Evolutionary conservation across 2,329 filamentous ascomycete species (phyloP).

Genomic region (Fonsecaea multimorphosa): DNA sequence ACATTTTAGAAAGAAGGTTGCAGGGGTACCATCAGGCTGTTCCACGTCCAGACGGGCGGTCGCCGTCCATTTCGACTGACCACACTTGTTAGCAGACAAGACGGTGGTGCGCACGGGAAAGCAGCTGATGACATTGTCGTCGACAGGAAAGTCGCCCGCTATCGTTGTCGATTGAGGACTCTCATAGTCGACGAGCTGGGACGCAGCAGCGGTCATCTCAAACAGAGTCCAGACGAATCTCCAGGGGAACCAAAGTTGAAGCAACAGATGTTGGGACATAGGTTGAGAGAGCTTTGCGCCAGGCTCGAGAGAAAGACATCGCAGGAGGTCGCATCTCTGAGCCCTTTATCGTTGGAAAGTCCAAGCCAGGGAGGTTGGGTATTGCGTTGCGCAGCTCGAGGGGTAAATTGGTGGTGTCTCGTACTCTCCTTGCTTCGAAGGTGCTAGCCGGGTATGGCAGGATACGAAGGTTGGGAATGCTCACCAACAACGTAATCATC

Average conservation of each 20-base stretch:
- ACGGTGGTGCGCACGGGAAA: slow-evolving; percentile 18
- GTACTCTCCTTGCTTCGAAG: too few species aligned
- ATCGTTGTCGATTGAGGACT: not conserved
- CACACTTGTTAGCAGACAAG: slow-evolving; percentile 13
- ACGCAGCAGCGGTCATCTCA: not conserved
- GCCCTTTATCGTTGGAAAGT: too few species aligned
- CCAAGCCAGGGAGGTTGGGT: too few species aligned
- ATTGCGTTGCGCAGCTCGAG: too few species aligned
- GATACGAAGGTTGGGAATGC: too few species aligned
- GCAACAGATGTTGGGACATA: not conserved
- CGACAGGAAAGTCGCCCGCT: slow-evolving; percentile 14
- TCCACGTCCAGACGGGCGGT: slow-evolving; percentile 19
- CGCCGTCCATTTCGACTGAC: slow-evolving; percentile 17
- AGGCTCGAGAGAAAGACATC: too few species aligned
- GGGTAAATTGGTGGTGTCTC: too few species aligned
- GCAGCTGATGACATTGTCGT: slow-evolving; percentile 16
- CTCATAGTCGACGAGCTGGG: not conserved
- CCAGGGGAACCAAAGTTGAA: not conserved
- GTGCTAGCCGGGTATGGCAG: too few species aligned
- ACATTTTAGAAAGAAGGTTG: slow-evolving; percentile 29
- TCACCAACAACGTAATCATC: too few species aligned
- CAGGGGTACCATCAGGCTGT: not conserved
- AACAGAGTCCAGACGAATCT: not conserved
- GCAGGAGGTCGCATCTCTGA: too few species aligned
- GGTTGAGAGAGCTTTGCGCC: too few species aligned